Evolutionary conservation across 1,139 yeast species (phyloP), one percentile per base, ranked within the genome.

Genomic region (Trichomonascaceae sp.): DNA sequence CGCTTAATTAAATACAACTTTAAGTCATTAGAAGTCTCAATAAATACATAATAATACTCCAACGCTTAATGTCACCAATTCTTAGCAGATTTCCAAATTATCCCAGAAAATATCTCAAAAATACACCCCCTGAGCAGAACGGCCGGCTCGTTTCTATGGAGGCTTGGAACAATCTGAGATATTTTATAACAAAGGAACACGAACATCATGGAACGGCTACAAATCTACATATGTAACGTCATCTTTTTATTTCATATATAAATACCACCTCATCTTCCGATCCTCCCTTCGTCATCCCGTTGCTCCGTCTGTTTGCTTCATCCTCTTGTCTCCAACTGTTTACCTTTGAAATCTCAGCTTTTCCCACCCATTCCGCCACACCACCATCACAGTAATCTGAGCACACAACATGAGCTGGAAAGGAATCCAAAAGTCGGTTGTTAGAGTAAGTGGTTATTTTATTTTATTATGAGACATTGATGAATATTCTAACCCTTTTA

Each of bases 361-460:
- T 15, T 17, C 41, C 15, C 9, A 17, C n/a, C n/a, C 41, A 36
- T 15, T 36, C 17, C 27, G 45, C 27, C 45, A 43, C 45, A 43
- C 6, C 22, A 15, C 27, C 45, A 43, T 15, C 19, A 43, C 22
- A 4, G 44, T 15, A 9, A 17, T 17, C 19, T 20, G 32, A 30
- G 20, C 27, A 15, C 32, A 22, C 24, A 30, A 22, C 45, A 51
- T 91, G 97, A 86, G 96, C 71, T 89, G 95, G 76, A 93, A 91
- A 71, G 99, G 99, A 52, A 75, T 93, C 65, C 87, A 87, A 61
- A 93, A 90, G 74, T 84, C 96, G 32, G 77, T 90, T 59, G 83
- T 83, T 50, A 79, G 99, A 63, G 78, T 74, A 61, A 30, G 72
- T 66, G 18, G 20, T 15, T 45, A 22, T 27, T 20, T 13, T 6